Conservation (phyloP, 805 yeast species). For the Hemisphaericaspora nanyangensis region DNA sequence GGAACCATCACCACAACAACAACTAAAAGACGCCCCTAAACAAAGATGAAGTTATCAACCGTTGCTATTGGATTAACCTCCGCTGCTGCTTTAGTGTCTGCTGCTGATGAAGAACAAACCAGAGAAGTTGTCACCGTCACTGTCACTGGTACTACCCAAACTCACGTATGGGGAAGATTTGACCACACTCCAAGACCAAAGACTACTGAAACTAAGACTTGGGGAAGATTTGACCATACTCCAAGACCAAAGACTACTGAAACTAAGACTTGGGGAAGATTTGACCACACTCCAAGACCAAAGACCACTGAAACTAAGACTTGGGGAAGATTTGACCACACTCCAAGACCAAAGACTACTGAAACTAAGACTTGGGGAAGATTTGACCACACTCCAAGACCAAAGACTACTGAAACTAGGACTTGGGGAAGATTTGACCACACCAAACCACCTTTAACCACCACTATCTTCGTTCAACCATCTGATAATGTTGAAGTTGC, state of each 20-base stretch:
- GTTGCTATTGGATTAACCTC: constrained; percentile 39
- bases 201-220: constrained; percentile 18
- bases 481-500: constrained; percentile 1
- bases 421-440: constrained; percentile 34
- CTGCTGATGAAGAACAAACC: constrained; percentile 18
- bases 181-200: constrained; percentile 40
- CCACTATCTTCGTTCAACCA: constrained; percentile 17
- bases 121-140: constrained; percentile 25
- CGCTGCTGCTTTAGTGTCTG: constrained; percentile 24
- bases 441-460: constrained; percentile 33
- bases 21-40: too few relatives aligned
- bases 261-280: constrained; percentile 49
- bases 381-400: constrained; percentile 46
- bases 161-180: constrained; percentile 56
- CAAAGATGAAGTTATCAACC: constrained; percentile 41
- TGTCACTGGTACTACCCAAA: constrained; percentile 31
- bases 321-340: constrained; percentile 55
- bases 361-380: constrained; percentile 54
- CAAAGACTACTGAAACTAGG: constrained; percentile 17
- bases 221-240: constrained; percentile 36
- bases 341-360: constrained; percentile 20
- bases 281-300: constrained; percentile 43
- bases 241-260: constrained; percentile 13
- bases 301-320: constrained; percentile 28
- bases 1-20: too few relatives aligned